Percentiles rank a stretch among this genome's conserved stretches.
Conservation (phyloP, 805 yeast species). For the Monosporozyma aquatica region DNA sequence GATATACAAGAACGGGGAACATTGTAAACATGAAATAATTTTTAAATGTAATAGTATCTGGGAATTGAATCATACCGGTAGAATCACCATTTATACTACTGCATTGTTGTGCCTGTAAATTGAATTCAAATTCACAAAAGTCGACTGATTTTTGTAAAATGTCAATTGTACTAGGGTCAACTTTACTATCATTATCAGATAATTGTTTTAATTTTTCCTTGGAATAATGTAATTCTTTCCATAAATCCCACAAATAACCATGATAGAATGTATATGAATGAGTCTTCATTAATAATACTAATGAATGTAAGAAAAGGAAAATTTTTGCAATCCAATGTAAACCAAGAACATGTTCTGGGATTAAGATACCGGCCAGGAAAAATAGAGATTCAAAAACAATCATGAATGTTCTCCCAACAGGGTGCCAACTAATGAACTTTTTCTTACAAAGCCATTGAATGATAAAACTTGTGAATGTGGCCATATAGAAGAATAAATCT, state of each 20-base stretch:
- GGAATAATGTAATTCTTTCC: conserved; percentile 45
- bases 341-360: conserved; percentile 40
- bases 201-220: conserved; percentile 11
- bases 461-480: conserved; percentile 50
- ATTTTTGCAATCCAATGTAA: conserved; percentile 90
- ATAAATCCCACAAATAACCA: conserved; percentile 72
- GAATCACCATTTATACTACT: conserved; percentile 1
- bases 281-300: conserved; percentile 86
- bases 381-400: conserved; percentile 46
- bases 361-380: conserved; percentile 43
- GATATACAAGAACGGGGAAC: conserved; percentile 86
- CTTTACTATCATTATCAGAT: not conserved
- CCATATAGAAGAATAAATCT: conserved; percentile 66
- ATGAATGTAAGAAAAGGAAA: conserved; percentile 70
- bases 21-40: conserved; percentile 74
- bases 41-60: conserved; percentile 52
- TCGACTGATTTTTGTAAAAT: conserved; percentile 42
- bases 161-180: conserved; percentile 46
- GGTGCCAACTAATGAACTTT: conserved; percentile 48
- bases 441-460: conserved; percentile 48
- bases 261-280: conserved; percentile 88
- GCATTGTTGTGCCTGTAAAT: conserved; percentile 38
- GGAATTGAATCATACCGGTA: conserved; percentile 45
- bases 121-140: conserved; percentile 67
- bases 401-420: conserved; percentile 56